Evolutionary conservation across 495 filamentous ascomycete genomes (phyloP).

Genomic region (Aspergillus biplanus): DNA sequence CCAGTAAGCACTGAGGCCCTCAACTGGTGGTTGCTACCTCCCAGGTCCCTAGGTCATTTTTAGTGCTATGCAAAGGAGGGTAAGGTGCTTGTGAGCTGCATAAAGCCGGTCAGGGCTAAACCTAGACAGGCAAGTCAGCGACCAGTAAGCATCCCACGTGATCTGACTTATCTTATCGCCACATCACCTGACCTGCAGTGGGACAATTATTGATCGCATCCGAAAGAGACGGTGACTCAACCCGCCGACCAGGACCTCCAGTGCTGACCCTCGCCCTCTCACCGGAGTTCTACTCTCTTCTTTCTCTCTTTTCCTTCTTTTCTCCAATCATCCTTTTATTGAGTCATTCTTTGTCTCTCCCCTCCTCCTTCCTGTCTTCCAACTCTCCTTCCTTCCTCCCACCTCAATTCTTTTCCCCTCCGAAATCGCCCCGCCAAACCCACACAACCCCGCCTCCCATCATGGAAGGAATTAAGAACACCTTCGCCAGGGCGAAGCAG

Average conservation of each 20-base stretch:
- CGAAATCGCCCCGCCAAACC: slow-evolving; percentile 22
- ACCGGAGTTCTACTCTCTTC: neutral
- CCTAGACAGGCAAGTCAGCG: too few species aligned
- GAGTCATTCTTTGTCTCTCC: slow-evolving; percentile 8
- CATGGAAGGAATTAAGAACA: slow-evolving; percentile 82
- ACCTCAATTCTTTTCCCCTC: slow-evolving; percentile 20
- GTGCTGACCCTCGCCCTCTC: neutral
- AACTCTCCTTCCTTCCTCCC: slow-evolving; percentile 4
- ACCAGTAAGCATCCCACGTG: neutral
- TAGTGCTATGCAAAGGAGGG: too few species aligned
- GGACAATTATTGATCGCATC: slow-evolving; percentile 9
- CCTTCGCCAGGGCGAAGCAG: slow-evolving; percentile 87
- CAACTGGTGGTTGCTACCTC: too few species aligned
- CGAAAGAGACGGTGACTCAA: slow-evolving; percentile 23
- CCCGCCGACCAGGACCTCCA: neutral
- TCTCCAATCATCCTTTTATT: slow-evolving; percentile 3
- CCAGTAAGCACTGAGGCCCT: too few species aligned
- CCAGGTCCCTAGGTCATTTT: too few species aligned
- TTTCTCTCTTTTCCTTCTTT: slow-evolving; percentile 3
- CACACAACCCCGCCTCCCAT: slow-evolving; percentile 26
- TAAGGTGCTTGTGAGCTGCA: too few species aligned
- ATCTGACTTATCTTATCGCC: slow-evolving; percentile 31
- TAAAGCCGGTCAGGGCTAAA: too few species aligned
- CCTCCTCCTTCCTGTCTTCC: neutral
- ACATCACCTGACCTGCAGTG: slow-evolving; percentile 26